These are phyloP conservation scores for Daldinia loculata DNA, from an alignment of 495 filamentous ascomycete species.

Conservation along the genomic window DNA sequence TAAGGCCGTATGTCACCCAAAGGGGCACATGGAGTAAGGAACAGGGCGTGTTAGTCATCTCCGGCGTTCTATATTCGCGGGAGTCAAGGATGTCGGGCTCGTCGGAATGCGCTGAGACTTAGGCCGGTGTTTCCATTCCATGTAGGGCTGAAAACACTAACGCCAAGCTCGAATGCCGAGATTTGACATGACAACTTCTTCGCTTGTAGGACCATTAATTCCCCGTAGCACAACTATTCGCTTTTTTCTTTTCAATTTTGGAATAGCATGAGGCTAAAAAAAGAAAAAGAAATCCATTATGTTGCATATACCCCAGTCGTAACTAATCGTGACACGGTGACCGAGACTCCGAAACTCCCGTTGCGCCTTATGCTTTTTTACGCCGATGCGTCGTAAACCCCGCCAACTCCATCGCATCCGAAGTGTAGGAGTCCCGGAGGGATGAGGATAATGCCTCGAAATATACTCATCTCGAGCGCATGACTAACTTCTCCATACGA, in stretches of 20 bases:
- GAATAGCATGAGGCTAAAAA: constrained; percentile 2
- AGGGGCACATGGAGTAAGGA: background rate
- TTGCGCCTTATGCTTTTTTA: constrained; percentile 3
- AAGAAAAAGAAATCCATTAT: background rate
- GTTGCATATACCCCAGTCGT: background rate
- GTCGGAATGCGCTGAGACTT: constrained; percentile 19
- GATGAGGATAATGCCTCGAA: constrained; percentile 9
- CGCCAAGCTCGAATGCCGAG: constrained; percentile 16
- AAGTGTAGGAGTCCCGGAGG: constrained; percentile 1
- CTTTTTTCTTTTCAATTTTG: background rate
- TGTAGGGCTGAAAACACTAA: constrained; percentile 40
- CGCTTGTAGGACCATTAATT: constrained; percentile 11
- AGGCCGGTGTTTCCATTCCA: constrained; percentile 3
- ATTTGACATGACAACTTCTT: constrained; percentile 1
- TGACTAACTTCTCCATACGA: constrained; percentile 7
- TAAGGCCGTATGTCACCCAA: constrained; percentile 1
- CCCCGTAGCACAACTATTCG: constrained; percentile 9
- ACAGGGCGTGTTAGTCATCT: background rate
- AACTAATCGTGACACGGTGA: no score
- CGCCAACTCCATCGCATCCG: constrained; percentile 22
- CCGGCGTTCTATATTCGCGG: background rate
- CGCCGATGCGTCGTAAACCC: constrained; percentile 7
- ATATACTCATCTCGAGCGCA: constrained; percentile 18
- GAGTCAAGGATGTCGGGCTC: constrained; percentile 15
- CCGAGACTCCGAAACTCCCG: constrained; percentile 4